phyloP scores from a whole-genome alignment of 768 basidiomycete genomes.

The Mycena belliarum region DNA sequence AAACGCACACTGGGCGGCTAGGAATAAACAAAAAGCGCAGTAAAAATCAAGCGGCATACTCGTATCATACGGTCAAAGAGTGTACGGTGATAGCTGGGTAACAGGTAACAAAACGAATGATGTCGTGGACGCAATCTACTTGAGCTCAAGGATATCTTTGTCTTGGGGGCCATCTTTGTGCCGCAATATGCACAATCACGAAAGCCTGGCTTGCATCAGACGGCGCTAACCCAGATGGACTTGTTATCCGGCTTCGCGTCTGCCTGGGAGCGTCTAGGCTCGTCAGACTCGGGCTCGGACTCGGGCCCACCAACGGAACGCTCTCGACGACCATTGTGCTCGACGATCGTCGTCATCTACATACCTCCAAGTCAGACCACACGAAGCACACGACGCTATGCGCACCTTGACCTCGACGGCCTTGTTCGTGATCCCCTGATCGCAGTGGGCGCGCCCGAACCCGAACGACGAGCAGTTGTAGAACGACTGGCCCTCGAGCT shows the following conservation, averaged over 20 bases:
- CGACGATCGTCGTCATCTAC: slow-evolving; percentile 1
- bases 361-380: not conserved
- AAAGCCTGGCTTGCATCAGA: not conserved
- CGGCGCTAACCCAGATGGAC: not conserved
- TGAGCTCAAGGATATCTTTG: no score
- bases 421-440: not conserved
- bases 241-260: not conserved
- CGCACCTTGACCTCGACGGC: slow-evolving; percentile 5
- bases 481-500: not conserved
- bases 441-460: not conserved
- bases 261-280: not conserved
- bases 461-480: not conserved
- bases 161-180: no score
- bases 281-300: not conserved
- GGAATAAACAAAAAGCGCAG: no score
- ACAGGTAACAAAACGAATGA: no score
- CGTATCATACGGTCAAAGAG: no score
- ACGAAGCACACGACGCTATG: no score
- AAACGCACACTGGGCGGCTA: no score
- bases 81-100: no score
- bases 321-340: not conserved
- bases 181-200: no score
- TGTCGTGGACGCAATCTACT: no score
- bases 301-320: not conserved
- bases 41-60: no score